phyloP scores from a whole-genome alignment of 148 eudicot species.

The Linanthus parryae region DNA sequence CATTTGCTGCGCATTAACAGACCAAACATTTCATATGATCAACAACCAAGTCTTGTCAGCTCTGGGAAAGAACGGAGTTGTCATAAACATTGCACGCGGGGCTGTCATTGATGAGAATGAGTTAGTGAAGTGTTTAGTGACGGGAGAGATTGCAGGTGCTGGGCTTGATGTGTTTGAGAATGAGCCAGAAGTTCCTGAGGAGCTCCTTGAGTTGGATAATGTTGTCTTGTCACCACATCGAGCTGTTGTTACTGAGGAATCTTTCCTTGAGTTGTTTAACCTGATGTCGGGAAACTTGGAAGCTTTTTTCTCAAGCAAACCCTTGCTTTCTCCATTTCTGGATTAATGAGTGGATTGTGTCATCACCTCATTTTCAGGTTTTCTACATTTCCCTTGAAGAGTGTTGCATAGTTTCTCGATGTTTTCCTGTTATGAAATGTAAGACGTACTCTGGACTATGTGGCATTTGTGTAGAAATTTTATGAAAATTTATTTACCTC shows the following conservation, averaged over 20 bases:
- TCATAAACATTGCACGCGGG: conserved; percentile 66
- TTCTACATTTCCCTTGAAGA: too few relatives aligned
- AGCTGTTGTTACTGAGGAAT: conserved; percentile 44
- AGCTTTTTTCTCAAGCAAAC: conserved; percentile 55
- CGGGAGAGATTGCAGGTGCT: conserved; percentile 65
- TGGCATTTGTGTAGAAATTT: too few relatives aligned
- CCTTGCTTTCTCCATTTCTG: conserved; percentile 35
- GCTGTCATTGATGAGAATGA: conserved; percentile 53
- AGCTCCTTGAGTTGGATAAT: conserved; percentile 48
- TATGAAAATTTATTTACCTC: too few relatives aligned
- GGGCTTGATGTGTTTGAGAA: conserved; percentile 76
- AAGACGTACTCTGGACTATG: too few relatives aligned
- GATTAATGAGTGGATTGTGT: conserved; percentile 10
- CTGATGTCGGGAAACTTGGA: conserved; percentile 43
- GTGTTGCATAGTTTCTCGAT: too few relatives aligned
- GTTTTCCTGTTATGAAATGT: too few relatives aligned
- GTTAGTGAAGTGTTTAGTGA: conserved; percentile 37
- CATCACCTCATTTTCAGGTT: too few relatives aligned
- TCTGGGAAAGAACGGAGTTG: conserved; percentile 51
- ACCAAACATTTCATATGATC: conserved; percentile 61
- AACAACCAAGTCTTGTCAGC: conserved; percentile 44
- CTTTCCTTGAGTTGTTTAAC: conserved; percentile 26
- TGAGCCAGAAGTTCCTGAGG: conserved; percentile 54
- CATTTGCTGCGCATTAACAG: conserved; percentile 55
- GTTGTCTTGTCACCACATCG: conserved; percentile 64